Evolutionary conservation across 2,329 filamentous ascomycete genomes (phyloP).

Genomic region (Colletotrichum sp.): DNA sequence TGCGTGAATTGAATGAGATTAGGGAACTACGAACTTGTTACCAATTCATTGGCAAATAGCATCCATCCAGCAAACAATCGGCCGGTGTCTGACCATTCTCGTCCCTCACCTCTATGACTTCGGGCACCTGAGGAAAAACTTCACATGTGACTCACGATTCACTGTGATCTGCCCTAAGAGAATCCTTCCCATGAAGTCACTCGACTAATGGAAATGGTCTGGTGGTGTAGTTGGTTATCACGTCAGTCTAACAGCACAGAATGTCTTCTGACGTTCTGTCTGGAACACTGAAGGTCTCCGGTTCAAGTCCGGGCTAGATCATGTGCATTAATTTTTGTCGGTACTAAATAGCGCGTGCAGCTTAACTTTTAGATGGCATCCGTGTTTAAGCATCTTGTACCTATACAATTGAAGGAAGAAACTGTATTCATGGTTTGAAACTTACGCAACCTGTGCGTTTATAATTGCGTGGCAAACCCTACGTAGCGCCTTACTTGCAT

Average conservation of each 20-base stretch:
- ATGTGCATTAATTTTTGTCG: background rate
- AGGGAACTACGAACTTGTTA: background rate
- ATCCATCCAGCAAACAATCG: background rate
- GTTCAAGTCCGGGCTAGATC: constrained; percentile 17
- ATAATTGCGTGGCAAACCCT: background rate
- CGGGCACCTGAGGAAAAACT: background rate
- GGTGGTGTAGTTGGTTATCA: constrained; percentile 49
- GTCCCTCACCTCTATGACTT: background rate
- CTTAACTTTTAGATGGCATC: background rate
- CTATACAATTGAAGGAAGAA: background rate
- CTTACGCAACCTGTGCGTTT: background rate
- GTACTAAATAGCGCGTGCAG: background rate
- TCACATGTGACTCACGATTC: background rate
- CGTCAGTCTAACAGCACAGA: constrained; percentile 45
- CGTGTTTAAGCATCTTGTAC: background rate
- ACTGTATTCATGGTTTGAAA: background rate
- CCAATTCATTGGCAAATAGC: background rate
- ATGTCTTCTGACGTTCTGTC: background rate
- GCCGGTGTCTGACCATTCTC: background rate
- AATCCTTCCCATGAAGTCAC: rapidly evolving
- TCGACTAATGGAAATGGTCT: background rate
- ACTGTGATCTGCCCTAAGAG: background rate
- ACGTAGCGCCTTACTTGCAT: background rate
- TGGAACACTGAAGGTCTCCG: constrained; percentile 13
- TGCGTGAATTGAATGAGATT: background rate